phyloP scores from a whole-genome alignment of 768 basidiomycete genomes.

The Trametes meyenii region DNA sequence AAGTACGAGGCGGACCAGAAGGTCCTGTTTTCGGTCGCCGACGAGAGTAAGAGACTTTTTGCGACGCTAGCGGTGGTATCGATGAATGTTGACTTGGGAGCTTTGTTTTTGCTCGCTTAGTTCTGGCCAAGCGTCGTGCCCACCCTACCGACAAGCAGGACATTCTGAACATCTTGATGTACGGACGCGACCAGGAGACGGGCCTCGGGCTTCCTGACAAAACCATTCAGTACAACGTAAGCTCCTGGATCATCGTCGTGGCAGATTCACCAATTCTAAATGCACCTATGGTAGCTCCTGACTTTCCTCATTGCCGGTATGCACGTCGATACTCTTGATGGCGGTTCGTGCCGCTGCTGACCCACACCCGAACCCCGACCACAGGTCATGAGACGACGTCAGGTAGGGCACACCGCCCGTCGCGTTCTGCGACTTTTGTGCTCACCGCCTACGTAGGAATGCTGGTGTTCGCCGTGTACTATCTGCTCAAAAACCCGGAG shows the following conservation, averaged over 20 bases:
- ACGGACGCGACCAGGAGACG: conserved; percentile 46
- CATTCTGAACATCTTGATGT: conserved; percentile 47
- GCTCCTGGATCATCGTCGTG: conserved; percentile 4
- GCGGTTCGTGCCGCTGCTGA: background rate
- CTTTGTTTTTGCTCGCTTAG: conserved; percentile 23
- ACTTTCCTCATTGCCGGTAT: conserved; percentile 54
- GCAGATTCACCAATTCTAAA: background rate
- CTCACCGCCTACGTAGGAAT: conserved; percentile 28
- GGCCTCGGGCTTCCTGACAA: conserved; percentile 44
- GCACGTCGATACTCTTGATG: background rate
- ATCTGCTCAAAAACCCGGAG: conserved; percentile 46
- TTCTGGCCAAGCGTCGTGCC: conserved; percentile 42
- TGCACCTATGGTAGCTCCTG: conserved; percentile 36
- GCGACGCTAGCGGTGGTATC: background rate
- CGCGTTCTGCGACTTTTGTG: too few relatives aligned
- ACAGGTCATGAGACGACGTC: conserved; percentile 42
- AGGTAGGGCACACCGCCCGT: conserved; percentile 27
- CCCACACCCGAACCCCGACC: background rate
- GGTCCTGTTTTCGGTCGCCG: conserved; percentile 42
- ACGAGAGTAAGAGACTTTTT: conserved; percentile 38
- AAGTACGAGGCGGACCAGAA: conserved; percentile 45
- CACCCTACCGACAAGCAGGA: conserved; percentile 45
- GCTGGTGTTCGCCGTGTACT: conserved; percentile 47
- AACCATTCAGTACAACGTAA: conserved; percentile 45
- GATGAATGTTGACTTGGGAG: background rate